A percentile compares a stretch with the other conserved stretches of the same genome.
Conservation (phyloP, 2,329 filamentous ascomycete species). For the Cyphellophora attinorum region DNA sequence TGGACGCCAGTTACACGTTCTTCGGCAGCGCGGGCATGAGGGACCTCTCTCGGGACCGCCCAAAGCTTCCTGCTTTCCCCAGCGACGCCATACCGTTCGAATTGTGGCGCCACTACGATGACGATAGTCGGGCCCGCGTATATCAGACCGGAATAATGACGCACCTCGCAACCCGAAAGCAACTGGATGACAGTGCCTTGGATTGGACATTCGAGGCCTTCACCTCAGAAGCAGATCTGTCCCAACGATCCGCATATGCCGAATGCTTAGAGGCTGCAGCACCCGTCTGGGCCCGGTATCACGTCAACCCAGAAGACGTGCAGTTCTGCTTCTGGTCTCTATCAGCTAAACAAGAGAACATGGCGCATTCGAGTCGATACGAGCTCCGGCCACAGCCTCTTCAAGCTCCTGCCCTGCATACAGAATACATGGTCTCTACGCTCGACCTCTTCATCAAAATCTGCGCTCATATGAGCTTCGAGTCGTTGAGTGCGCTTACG, state of each 20-base stretch:
- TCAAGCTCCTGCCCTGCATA: constrained; percentile 3
- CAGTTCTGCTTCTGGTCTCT: constrained; percentile 11
- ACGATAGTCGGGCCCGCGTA: constrained; percentile 46
- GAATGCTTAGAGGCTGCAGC: constrained; percentile 41
- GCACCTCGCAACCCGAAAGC: constrained; percentile 37
- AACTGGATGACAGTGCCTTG: constrained; percentile 55
- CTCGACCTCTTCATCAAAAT: constrained; percentile 12
- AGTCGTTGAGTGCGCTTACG: constrained; percentile 13
- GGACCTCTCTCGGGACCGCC: constrained; percentile 17
- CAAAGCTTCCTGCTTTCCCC: constrained; percentile 25
- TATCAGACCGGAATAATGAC: constrained; percentile 55
- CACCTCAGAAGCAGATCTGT: constrained; percentile 41
- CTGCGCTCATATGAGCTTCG: constrained; percentile 16
- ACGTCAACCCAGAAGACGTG: constrained; percentile 12
- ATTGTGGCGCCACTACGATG: constrained; percentile 23
- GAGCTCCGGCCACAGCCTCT: neutral
- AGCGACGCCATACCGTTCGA: constrained; percentile 20
- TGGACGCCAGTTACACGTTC: constrained; percentile 48
- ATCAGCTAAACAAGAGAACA: too few species aligned
- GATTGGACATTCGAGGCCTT: constrained; percentile 46
- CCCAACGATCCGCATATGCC: constrained; percentile 52
- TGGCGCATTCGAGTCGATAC: neutral
- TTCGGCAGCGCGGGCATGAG: constrained; percentile 30
- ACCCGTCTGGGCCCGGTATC: constrained; percentile 15
- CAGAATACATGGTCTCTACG: constrained; percentile 11